These are phyloP conservation scores for Heterobasidion annosum DNA, from an alignment of 1,284 basidiomycete genomes.

Conservation along the genomic window DNA sequence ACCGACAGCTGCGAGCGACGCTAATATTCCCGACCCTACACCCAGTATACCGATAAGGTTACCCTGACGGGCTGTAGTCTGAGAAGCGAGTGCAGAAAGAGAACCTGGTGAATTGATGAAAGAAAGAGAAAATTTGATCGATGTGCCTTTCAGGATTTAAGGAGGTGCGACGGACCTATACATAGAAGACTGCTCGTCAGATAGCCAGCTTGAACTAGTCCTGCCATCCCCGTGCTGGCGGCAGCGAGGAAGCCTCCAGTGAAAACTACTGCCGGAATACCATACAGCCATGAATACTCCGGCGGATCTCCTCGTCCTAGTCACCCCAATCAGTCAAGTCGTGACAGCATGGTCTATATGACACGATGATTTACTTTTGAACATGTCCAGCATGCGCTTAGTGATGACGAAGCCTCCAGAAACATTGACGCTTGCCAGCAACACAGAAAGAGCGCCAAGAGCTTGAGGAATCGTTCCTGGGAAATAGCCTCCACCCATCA, in stretches of 20 bases:
- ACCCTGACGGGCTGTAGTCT: slow-evolving; percentile 73
- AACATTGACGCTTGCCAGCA: slow-evolving; percentile 79
- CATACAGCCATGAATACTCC: slow-evolving; percentile 78
- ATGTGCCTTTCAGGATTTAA: neutral
- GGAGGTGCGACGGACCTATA: slow-evolving; percentile 43
- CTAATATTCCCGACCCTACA: slow-evolving; percentile 70
- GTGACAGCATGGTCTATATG: neutral
- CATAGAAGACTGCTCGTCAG: slow-evolving; percentile 74
- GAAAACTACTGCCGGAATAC: slow-evolving; percentile 69
- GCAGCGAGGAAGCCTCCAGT: slow-evolving; percentile 74
- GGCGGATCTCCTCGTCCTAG: slow-evolving; percentile 49
- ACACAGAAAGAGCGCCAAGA: slow-evolving; percentile 71
- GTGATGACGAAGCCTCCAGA: slow-evolving; percentile 79
- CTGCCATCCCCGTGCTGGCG: slow-evolving; percentile 72
- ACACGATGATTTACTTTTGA: slow-evolving; percentile 52
- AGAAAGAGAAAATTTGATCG: neutral
- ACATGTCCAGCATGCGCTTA: slow-evolving; percentile 86
- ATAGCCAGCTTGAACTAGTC: slow-evolving; percentile 82
- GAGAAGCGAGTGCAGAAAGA: slow-evolving; percentile 64
- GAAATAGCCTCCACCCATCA: slow-evolving; percentile 82
- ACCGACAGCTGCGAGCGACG: slow-evolving; percentile 74
- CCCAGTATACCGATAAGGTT: slow-evolving; percentile 80
- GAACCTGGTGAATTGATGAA: slow-evolving; percentile 37
- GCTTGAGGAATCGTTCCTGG: slow-evolving; percentile 73
- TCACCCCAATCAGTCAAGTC: neutral